A percentile compares a stretch with the other conserved stretches of the same genome.
Conservation (phyloP, 139 green algal species). For the Chlorella sp. region DNA sequence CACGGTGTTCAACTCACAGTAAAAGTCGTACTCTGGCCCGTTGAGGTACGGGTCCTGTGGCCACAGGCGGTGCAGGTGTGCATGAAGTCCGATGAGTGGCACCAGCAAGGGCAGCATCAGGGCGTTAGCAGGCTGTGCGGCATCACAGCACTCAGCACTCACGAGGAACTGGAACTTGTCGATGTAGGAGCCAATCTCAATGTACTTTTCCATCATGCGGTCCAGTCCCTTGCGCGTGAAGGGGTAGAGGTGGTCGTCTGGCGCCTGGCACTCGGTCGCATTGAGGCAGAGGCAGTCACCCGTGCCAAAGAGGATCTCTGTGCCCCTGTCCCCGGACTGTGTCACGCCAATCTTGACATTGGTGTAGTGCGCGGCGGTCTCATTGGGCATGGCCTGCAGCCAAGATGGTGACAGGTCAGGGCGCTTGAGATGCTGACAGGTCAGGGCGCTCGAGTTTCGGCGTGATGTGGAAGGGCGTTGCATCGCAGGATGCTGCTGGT, state of each 20-base stretch:
- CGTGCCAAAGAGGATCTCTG: background rate
- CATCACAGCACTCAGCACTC: background rate
- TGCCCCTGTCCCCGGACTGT: background rate
- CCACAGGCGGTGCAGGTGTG: too few species aligned
- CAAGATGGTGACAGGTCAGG: too few species aligned
- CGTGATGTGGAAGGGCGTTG: background rate
- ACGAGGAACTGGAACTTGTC: conserved; percentile 3
- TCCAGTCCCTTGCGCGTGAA: conserved; percentile 4
- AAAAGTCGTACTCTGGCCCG: conserved; percentile 8
- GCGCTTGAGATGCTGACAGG: too few species aligned
- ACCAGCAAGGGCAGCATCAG: too few species aligned
- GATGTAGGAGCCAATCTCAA: conserved; percentile 8
- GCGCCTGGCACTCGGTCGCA: conserved; percentile 4
- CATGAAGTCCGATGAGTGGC: too few species aligned
- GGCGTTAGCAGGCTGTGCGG: too few species aligned
- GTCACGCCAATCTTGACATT: background rate
- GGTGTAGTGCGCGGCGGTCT: conserved; percentile 3
- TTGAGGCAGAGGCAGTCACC: background rate
- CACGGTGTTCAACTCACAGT: background rate
- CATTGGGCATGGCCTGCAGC: background rate
- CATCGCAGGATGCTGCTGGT: background rate
- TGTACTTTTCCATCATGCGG: conserved; percentile 7
- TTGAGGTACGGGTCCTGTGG: conserved; percentile 12
- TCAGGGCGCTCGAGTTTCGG: background rate
- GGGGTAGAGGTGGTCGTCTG: background rate